A percentile compares a stretch with the other conserved stretches of the same genome.
These are phyloP conservation scores for Rhizopogon vesiculosus DNA, from an alignment of 768 basidiomycete species.

Conservation along the genomic window DNA sequence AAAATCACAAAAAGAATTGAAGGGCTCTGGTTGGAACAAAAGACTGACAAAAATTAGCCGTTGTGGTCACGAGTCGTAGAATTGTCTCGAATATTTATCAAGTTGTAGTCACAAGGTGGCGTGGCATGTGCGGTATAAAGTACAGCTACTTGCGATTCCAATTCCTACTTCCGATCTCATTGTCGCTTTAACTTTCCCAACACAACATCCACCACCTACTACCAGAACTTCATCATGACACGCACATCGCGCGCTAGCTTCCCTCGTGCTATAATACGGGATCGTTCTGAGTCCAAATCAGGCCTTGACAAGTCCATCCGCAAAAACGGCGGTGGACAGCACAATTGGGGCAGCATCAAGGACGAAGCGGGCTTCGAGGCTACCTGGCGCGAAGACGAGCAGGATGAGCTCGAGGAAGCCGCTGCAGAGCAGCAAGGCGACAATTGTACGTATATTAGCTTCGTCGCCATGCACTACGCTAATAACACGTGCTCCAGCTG, in stretches of 20 bases:
- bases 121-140: slow-evolving; percentile 16
- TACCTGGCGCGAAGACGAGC: slow-evolving; percentile 56
- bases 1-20: background rate
- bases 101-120: slow-evolving; percentile 3
- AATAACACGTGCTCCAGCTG: slow-evolving; percentile 6
- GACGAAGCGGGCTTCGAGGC: slow-evolving; percentile 61
- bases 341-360: slow-evolving; percentile 80
- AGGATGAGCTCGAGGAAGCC: slow-evolving; percentile 34
- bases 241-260: slow-evolving; percentile 71
- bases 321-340: slow-evolving; percentile 75
- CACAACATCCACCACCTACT: background rate
- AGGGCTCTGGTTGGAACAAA: background rate
- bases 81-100: slow-evolving; percentile 1
- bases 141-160: background rate
- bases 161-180: background rate
- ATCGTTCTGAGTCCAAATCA: slow-evolving; percentile 75
- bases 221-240: slow-evolving; percentile 41
- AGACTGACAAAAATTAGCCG: background rate
- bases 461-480: background rate
- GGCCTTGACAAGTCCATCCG: slow-evolving; percentile 68
- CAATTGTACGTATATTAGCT: background rate
- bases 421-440: slow-evolving; percentile 9
- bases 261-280: slow-evolving; percentile 68
- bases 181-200: background rate
- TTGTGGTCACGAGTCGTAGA: slow-evolving; percentile 5